Conservation (phyloP, 2,329 filamentous ascomycete genomes). For the Pyrenophora seminiperda region DNA sequence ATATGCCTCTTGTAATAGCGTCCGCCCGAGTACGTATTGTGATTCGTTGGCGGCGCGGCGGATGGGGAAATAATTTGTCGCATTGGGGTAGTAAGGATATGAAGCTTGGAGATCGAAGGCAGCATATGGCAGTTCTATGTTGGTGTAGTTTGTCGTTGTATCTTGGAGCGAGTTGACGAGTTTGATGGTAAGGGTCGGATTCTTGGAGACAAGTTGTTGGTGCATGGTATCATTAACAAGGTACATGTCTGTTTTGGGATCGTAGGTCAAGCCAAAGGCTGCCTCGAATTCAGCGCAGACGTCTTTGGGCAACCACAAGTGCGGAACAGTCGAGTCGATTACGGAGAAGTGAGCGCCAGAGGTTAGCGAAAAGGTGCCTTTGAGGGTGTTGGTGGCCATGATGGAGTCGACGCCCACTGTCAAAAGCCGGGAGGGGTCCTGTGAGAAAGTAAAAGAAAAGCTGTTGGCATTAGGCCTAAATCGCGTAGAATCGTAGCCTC, state of each 20-base stretch:
- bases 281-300: slow-evolving; percentile 49
- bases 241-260: slow-evolving; percentile 46
- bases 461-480: slow-evolving; percentile 37
- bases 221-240: slow-evolving; percentile 48
- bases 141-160: slow-evolving; percentile 45
- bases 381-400: slow-evolving; percentile 36
- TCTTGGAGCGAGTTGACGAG: slow-evolving; percentile 38
- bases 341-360: slow-evolving; percentile 41
- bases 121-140: slow-evolving; percentile 54
- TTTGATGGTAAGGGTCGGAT: slow-evolving; percentile 49
- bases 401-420: slow-evolving; percentile 45
- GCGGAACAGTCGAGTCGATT: slow-evolving; percentile 50
- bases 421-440: slow-evolving; percentile 38
- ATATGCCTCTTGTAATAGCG: slow-evolving; percentile 70
- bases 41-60: slow-evolving; percentile 60
- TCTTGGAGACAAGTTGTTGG: slow-evolving; percentile 29
- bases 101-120: slow-evolving; percentile 56
- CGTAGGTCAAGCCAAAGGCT: slow-evolving; percentile 49
- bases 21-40: slow-evolving; percentile 67
- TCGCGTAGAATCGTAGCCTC: slow-evolving; percentile 51
- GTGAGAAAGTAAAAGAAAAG: slow-evolving; percentile 42
- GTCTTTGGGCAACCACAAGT: slow-evolving; percentile 49
- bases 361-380: slow-evolving; percentile 43
- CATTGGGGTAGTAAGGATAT: slow-evolving; percentile 63
- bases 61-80: slow-evolving; percentile 71